These are phyloP conservation scores for Davidsoniella virescens DNA, from an alignment of 2,329 filamentous ascomycete genomes.

Conservation along the genomic window DNA sequence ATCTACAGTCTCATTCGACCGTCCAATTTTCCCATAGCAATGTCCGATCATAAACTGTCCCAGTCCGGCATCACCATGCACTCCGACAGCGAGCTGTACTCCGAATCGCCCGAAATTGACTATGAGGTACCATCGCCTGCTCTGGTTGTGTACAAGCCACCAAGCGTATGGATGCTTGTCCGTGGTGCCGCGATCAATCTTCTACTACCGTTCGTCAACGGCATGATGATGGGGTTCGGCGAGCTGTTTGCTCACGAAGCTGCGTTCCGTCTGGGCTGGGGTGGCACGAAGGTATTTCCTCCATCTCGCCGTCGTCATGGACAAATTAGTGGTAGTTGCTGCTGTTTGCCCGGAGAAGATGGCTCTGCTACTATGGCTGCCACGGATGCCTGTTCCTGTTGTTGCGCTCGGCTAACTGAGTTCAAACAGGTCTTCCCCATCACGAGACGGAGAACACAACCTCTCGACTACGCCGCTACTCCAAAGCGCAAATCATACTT, in stretches of 20 bases:
- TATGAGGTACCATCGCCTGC: constrained; percentile 45
- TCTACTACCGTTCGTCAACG: constrained; percentile 89
- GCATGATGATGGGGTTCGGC: constrained; percentile 94
- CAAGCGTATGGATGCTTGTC: constrained; percentile 70
- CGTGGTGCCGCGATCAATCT: constrained; percentile 89
- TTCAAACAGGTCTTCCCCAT: constrained; percentile 37
- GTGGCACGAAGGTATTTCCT: constrained; percentile 63
- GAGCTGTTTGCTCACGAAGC: constrained; percentile 94
- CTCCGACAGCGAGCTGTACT: constrained; percentile 74
- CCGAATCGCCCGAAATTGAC: constrained; percentile 48
- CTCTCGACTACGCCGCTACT: constrained; percentile 51
- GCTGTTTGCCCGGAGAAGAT: too few species aligned
- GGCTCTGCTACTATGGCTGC: too few species aligned
- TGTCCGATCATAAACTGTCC: constrained; percentile 26
- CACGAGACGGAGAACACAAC: constrained; percentile 43
- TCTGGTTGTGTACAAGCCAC: constrained; percentile 74
- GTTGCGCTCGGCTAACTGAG: constrained; percentile 9
- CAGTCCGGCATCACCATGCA: constrained; percentile 62
- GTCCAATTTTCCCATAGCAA: not conserved
- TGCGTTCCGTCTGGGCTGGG: constrained; percentile 85
- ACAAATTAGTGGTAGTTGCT: constrained; percentile 4
- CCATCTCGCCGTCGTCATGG: constrained; percentile 16
- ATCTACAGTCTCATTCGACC: not conserved
- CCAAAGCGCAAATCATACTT: constrained; percentile 11
- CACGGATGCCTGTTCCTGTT: constrained; percentile 4